These are phyloP conservation scores for Cyclospora cayetanensis DNA, from an alignment of 169 alveolate species.

Conservation along the genomic window DNA sequence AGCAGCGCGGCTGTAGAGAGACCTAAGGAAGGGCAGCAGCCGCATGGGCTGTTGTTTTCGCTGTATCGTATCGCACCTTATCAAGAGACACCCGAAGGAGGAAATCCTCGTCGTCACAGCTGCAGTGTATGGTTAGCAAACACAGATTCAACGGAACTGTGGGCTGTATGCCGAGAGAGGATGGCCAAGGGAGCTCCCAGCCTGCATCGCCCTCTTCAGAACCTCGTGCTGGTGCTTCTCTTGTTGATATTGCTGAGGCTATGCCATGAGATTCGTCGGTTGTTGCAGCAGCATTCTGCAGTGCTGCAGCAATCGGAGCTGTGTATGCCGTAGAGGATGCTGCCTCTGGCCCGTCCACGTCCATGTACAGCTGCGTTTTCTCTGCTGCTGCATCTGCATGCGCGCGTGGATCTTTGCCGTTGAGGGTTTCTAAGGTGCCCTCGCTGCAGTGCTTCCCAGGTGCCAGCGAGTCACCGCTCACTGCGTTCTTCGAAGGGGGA, in stretches of 20 bases:
- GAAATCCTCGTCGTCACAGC: slow-evolving; percentile 71
- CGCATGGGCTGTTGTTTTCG: not conserved
- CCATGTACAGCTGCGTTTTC: slow-evolving; percentile 15
- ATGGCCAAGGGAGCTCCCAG: slow-evolving; percentile 39
- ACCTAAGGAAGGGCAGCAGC: no score
- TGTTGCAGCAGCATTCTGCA: not conserved
- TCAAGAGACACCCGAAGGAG: slow-evolving; percentile 62
- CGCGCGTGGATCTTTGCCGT: not conserved
- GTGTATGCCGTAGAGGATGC: not conserved
- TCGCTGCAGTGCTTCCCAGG: not conserved
- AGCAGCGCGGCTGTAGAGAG: not conserved
- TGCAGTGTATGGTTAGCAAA: slow-evolving; percentile 48
- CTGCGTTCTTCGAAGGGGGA: not conserved
- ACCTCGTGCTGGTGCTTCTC: slow-evolving; percentile 27
- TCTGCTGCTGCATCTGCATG: not conserved
- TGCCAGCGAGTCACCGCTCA: slow-evolving; percentile 30
- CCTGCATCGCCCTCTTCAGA: not conserved
- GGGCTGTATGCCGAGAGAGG: not conserved
- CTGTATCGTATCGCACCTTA: slow-evolving; percentile 8
- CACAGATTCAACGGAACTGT: slow-evolving; percentile 45
- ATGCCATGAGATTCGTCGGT: not conserved
- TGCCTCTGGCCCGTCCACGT: not conserved
- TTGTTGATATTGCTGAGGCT: slow-evolving; percentile 3
- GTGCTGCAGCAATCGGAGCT: not conserved
- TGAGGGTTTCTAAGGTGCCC: not conserved